Base-by-base conservation (phyloP, 495 filamentous ascomycete genomes). In the Penicillium diatomitis region DNA sequence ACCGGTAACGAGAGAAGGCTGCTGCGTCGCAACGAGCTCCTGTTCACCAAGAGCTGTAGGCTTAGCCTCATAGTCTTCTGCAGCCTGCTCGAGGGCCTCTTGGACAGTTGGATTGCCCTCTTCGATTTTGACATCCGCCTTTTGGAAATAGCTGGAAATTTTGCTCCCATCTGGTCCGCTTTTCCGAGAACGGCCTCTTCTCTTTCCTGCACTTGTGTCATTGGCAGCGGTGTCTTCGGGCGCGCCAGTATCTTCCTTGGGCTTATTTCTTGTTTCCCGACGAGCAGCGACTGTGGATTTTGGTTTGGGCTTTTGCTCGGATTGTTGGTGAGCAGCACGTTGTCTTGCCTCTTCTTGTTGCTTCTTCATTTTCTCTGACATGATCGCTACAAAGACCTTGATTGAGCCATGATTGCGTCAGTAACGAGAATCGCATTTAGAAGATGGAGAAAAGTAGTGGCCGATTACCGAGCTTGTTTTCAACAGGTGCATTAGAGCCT, bases 1-100 rank as follows among this genome's bases (percentile, higher is more conserved):
- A 20, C 91, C 91, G 4, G 82, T 85, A 43, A 98, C 80, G 40
- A 86, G 76, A 38, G 82, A 80, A 0, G 92, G 92, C 57, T 98
- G 92, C 53, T 86, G 76, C 4, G 89, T 90, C 46, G 91, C 83
- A 32, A 79, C 75, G 27, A 95, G 61, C 46, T 88, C 79, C 52
- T 92, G 87, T 51, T 86, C 82, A 20, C 88, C 86, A 27, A 96
- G 67, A 12, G 71, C 77, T 7, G 74, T 73, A 5, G 78, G 74
- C 33, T 82, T 79, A n/a, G 77, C 69, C 39, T 78, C 75, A 31
- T 69, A 69, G 11, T 80, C 73, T 42, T 76, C 70, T 0, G 73
- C 77, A 10, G 73, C 78, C 47, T 81, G 69, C 41, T 76, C 71
- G 30, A 82, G 56, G 3, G 75, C 78, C 44, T 81, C 73, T 40